Conservation (phyloP, 2,329 filamentous ascomycete genomes). For the Neonectria sp. region DNA sequence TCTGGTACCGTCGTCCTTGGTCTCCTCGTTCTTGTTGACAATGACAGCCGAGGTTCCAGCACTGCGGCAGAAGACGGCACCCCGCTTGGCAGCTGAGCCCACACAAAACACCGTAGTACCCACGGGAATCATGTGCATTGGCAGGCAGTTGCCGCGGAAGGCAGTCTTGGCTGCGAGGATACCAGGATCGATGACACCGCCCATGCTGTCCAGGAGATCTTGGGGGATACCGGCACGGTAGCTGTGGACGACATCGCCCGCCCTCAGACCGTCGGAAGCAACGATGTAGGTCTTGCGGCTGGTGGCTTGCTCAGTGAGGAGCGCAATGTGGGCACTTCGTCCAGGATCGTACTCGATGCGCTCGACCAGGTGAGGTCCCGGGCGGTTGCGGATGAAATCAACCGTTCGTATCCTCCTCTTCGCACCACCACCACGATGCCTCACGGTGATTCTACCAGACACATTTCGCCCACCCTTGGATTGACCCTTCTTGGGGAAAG, state of each 20-base stretch:
- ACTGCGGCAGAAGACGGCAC: conserved; percentile 93
- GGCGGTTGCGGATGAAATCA: conserved; percentile 85
- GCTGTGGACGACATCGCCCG: conserved; percentile 92
- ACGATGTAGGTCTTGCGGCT: conserved; percentile 90
- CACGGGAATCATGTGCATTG: conserved; percentile 94
- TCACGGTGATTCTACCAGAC: conserved; percentile 86
- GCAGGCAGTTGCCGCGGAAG: conserved; percentile 94
- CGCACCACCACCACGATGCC: conserved; percentile 92
- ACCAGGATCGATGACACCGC: conserved; percentile 92
- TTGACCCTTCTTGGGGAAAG: conserved; percentile 93
- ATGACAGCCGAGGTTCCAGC: conserved; percentile 94
- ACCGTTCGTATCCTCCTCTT: conserved; percentile 94
- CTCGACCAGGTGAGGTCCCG: conserved; percentile 90
- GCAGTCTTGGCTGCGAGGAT: conserved; percentile 95
- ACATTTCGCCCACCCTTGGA: conserved; percentile 94
- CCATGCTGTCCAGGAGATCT: conserved; percentile 91
- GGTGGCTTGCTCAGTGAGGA: conserved; percentile 82
- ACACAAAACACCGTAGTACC: conserved; percentile 95
- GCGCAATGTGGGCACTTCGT: conserved; percentile 92
- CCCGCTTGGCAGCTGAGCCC: conserved; percentile 79
- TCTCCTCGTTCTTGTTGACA: conserved; percentile 88
- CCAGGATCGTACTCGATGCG: conserved; percentile 97
- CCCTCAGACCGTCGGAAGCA: conserved; percentile 93
- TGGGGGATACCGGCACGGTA: conserved; percentile 91
- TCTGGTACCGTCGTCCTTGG: conserved; percentile 70